Base-by-base conservation (phyloP, 208 protist species). In the Acanthamoeba polyphaga region DNA sequence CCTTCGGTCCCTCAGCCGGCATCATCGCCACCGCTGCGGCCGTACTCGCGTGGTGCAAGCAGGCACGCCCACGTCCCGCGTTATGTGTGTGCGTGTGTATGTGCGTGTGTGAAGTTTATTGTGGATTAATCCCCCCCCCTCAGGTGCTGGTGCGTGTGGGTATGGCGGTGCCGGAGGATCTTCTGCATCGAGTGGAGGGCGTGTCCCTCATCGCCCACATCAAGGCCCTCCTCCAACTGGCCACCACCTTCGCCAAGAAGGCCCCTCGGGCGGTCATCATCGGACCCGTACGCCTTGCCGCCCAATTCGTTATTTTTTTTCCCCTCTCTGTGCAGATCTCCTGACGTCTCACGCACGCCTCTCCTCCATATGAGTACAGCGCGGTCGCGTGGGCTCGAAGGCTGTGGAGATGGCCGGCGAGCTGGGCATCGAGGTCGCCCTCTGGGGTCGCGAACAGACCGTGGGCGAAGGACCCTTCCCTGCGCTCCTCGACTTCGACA, bases 1-100 rank as follows among this genome's bases (percentile, higher is more conserved):
- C 97, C 15, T 98, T 98, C 90, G 97, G 97, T 12, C 95, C 92
- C 64, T 95, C 96, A 78, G 97, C 97, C 29, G 97, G 97, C n/a
- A 97, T 97, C 89, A 76, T 91, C 43, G 97, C 97, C 58, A 76
- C 95, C 27, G 97, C 95, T 55, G 66, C 96, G 22, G 88, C 88
- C 66, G 88, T 93, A 1, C 62, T 93, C 9, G 88, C 88, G 8
- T 93, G 88, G 88, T 93, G 88, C 88, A 72, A 80, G 66, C 88
- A 93, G 87, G 82, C 38, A 89, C 32, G 60, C 5, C 22, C 74
- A 19, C n/a, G 46, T 9, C 38, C 49, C 49, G 27, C 74, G n/a
- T 12, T 84, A 1, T 22, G 15, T 58, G 15, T 58, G 12, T 58
- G 12, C 22, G 55, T 22, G 55, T 29, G 55, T 60, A 15, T 15